Percentiles rank a stretch among this genome's conserved stretches.
These are phyloP conservation scores for Bipolaris victoriae DNA, from an alignment of 2,329 filamentous ascomycete species.

Conservation along the genomic window DNA sequence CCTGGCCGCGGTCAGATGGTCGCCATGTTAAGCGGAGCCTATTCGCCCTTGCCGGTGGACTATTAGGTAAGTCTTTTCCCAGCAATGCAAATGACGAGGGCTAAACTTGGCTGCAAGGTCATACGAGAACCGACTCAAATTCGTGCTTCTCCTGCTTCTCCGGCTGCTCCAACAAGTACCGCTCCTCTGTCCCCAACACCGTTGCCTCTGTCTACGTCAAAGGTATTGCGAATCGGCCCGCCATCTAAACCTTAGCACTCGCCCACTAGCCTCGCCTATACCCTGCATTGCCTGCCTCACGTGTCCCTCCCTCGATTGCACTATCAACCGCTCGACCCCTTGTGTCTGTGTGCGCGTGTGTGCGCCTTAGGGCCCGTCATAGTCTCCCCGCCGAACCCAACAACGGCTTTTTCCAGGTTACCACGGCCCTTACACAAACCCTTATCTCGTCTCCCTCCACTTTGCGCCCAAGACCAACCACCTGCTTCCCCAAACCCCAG, in stretches of 20 bases:
- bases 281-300: conserved; percentile 38
- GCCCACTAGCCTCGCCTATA: conserved; percentile 14
- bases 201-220: conserved; percentile 15
- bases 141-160: conserved; percentile 46
- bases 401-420: conserved; percentile 19
- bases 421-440: conserved; percentile 25
- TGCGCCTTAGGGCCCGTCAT: conserved; percentile 14
- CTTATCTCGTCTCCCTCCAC: conserved; percentile 29
- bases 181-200: conserved; percentile 9
- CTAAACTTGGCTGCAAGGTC: conserved; percentile 32
- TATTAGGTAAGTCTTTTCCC: conserved; percentile 47
- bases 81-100: conserved; percentile 34
- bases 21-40: conserved; percentile 39
- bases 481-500: conserved; percentile 14
- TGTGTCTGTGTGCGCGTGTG: conserved; percentile 5
- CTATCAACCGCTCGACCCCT: conserved; percentile 20
- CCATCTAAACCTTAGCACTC: conserved; percentile 9
- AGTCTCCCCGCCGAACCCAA: conserved; percentile 29
- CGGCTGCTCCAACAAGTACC: conserved; percentile 20
- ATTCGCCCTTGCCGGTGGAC: conserved; percentile 38
- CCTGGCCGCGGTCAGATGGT: conserved; percentile 33
- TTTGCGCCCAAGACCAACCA: conserved; percentile 10
- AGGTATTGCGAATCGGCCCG: conserved; percentile 12
- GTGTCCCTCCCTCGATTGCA: conserved; percentile 25
- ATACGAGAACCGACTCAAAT: conserved; percentile 31